Evolutionary conservation across 148 eudicot genomes (phyloP).

Genomic region (Salicornia ramosissima): DNA sequence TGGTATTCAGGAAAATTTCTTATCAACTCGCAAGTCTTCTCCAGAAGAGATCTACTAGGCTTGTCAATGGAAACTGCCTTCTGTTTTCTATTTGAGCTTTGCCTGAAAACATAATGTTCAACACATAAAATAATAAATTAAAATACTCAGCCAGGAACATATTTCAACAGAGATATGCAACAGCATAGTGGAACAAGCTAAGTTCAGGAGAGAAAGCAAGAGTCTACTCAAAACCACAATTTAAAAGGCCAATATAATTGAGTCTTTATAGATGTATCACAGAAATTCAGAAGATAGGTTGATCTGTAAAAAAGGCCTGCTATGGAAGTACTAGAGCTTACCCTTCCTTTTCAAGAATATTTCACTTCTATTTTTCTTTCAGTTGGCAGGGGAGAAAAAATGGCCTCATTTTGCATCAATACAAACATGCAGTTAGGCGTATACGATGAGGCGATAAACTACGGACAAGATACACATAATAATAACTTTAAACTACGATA

Average conservation of each 20-base stretch:
- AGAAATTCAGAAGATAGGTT: no score
- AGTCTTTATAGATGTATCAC: no score
- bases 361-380: background rate
- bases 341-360: background rate
- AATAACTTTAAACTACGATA: no score
- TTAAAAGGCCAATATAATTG: background rate
- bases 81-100: constrained; percentile 51
- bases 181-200: background rate
- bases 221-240: background rate
- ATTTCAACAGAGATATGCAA: background rate
- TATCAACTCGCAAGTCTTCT: constrained; percentile 88
- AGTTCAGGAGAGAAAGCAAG: background rate
- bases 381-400: background rate
- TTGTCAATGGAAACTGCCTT: constrained; percentile 32
- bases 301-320: no score
- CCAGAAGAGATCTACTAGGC: constrained; percentile 54
- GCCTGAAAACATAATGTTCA: constrained; percentile 38
- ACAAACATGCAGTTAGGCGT: background rate
- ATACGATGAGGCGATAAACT: background rate
- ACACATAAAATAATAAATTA: background rate
- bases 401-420: background rate
- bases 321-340: background rate
- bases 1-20: constrained; percentile 85
- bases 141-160: background rate
- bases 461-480: background rate